Conservation (phyloP, 345 rosid genomes). For the Rhodomyrtus tomentosa region DNA sequence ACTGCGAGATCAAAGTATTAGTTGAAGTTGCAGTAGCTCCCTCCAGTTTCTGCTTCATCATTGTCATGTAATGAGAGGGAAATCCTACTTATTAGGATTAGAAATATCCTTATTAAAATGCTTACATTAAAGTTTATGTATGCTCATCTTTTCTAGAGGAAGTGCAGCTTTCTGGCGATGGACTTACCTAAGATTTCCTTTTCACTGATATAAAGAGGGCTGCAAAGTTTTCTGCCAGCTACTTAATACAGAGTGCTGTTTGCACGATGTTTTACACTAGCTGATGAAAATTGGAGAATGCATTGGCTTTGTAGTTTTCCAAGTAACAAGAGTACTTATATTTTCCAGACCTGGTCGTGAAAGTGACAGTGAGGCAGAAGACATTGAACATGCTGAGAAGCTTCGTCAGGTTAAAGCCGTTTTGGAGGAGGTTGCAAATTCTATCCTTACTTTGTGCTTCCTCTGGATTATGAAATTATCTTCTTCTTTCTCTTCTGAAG, state of each 20-base stretch:
- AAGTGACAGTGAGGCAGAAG: conserved; percentile 99
- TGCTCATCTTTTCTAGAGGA: neutral
- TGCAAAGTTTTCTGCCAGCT: neutral
- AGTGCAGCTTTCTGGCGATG: neutral
- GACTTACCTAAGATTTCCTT: neutral
- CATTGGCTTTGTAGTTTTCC: neutral
- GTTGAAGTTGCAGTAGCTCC: neutral
- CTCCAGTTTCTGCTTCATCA: neutral
- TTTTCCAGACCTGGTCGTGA: conserved; percentile 65
- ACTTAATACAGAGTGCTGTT: neutral
- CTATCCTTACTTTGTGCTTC: neutral
- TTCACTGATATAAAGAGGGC: neutral
- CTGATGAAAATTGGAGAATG: neutral
- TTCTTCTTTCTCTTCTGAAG: neutral
- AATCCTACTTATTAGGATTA: neutral
- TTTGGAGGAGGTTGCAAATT: conserved; percentile 75
- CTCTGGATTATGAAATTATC: neutral
- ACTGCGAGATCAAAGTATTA: neutral
- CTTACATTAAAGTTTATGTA: neutral
- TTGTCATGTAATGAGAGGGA: neutral
- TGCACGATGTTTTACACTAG: neutral
- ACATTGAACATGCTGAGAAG: conserved; percentile 97
- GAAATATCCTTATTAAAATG: neutral
- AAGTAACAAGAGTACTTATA: conserved; percentile 7
- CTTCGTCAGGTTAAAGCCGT: conserved; percentile 98